phyloP scores from a whole-genome alignment of 148 eudicot species.

The Rhododendron kiyosumense region DNA sequence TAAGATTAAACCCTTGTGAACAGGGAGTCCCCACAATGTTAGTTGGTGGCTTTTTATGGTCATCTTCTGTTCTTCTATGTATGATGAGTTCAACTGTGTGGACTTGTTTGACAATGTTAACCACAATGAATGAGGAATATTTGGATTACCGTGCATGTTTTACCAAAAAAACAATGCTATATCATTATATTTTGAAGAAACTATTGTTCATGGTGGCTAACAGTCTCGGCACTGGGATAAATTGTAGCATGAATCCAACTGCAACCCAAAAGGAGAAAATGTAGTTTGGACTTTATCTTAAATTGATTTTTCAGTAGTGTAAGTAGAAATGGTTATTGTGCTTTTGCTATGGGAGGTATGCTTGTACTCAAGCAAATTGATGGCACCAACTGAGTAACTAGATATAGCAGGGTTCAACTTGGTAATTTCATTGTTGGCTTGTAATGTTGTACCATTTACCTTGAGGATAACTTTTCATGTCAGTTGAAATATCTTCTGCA shows the following conservation, averaged over 20 bases:
- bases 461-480: not conserved
- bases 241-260: not conserved
- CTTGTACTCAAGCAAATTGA: too few species aligned
- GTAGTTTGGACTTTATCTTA: not conserved
- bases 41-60: not conserved
- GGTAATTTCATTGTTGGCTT: not conserved
- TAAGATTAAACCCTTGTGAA: not conserved
- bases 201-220: too few species aligned
- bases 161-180: not conserved
- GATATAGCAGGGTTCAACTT: too few species aligned
- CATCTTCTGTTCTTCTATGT: not conserved
- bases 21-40: not conserved
- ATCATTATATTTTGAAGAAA: not conserved
- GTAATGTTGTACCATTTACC: not conserved
- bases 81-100: not conserved
- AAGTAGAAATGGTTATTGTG: too few species aligned
- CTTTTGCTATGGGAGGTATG: too few species aligned
- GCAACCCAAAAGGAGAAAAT: not conserved
- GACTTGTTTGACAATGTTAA: not conserved
- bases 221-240: not conserved
- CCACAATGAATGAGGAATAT: not conserved
- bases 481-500: not conserved
- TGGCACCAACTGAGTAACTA: too few species aligned
- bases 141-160: not conserved
- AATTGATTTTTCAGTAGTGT: not conserved